Base-by-base conservation (phyloP, 768 basidiomycete genomes). In the Suillus brevipes region DNA sequence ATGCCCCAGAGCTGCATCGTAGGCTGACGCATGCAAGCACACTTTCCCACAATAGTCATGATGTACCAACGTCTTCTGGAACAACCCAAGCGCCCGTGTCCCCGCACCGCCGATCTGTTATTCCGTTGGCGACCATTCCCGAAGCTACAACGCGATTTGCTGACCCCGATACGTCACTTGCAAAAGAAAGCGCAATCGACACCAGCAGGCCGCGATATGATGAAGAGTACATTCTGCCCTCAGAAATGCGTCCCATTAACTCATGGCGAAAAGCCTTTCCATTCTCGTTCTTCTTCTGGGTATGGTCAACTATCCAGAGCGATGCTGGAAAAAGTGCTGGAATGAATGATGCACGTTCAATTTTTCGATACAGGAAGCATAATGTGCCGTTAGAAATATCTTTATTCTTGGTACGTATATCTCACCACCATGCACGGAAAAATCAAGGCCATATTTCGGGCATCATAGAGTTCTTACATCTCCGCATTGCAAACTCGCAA, bases 341-440 rank as follows among this genome's bases (percentile, higher is more conserved):
- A 20, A 9, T 34, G 18, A 18, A 53, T 34, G 28, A 18, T 20
- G 9, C 31, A 20, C 28, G 31, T 14, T 31, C 31, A 34, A 16
- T 10, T 34, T 53, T 53, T 34, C 52, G 31, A 34, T 34, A 8
- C 28, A 34, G 18, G 16, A 31, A 53, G 31, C 87, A 89, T 68
- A 90, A 90, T 70, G 69, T 90, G 53, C 89, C 90, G 3, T 75
- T 90, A 64, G 89, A 90, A 73, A 82, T 91, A 63, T 87, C 87
- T 12, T 75, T 90, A 53, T 90, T 89, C 72, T 72, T 90, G 53
- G 89, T 88, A 62, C 58, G 84, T 73, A 56, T 28, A 7, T 9
- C 28, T 52, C 38, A 14, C 10, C 42, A 12, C 28, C 28, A 28
- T 8, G 16, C 28, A 13, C 25, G 4, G 28, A 25, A 9, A 31